Evolutionary conservation across 129 eudicot species (phyloP).

Genomic region (Pulicaria dysenterica): DNA sequence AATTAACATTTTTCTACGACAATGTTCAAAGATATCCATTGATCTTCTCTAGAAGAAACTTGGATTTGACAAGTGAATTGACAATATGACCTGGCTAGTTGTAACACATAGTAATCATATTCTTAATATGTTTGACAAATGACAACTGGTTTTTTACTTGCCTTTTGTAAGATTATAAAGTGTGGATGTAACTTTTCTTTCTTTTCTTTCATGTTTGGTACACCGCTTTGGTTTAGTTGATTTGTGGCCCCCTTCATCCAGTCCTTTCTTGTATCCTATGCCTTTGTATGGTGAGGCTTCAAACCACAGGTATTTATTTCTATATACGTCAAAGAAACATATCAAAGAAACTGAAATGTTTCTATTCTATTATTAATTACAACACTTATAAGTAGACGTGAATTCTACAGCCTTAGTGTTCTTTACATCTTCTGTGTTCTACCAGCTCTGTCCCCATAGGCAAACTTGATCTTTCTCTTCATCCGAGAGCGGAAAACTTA

Average conservation of each 20-base stretch:
- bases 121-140: neutral
- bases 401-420: slow-evolving; percentile 12
- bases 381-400: slow-evolving; percentile 18
- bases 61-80: neutral
- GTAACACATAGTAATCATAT: neutral
- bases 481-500: slow-evolving; percentile 64
- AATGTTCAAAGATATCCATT: neutral
- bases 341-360: slow-evolving; percentile 19
- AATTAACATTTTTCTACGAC: slow-evolving; percentile 1
- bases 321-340: slow-evolving; percentile 15
- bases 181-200: slow-evolving; percentile 11
- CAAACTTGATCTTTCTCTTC: slow-evolving; percentile 52
- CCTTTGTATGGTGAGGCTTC: slow-evolving; percentile 93
- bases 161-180: slow-evolving; percentile 11
- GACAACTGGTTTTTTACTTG: neutral
- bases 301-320: slow-evolving; percentile 73
- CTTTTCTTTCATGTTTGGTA: slow-evolving; percentile 20
- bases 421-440: slow-evolving; percentile 27
- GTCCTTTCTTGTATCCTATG: slow-evolving; percentile 78
- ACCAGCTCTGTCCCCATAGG: slow-evolving; percentile 70
- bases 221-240: slow-evolving; percentile 50
- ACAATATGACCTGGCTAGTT: neutral
- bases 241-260: slow-evolving; percentile 93
- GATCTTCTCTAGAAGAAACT: neutral
- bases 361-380: slow-evolving; percentile 8